Base-by-base conservation (phyloP, 345 rosid species). In the Mangifera indica region DNA sequence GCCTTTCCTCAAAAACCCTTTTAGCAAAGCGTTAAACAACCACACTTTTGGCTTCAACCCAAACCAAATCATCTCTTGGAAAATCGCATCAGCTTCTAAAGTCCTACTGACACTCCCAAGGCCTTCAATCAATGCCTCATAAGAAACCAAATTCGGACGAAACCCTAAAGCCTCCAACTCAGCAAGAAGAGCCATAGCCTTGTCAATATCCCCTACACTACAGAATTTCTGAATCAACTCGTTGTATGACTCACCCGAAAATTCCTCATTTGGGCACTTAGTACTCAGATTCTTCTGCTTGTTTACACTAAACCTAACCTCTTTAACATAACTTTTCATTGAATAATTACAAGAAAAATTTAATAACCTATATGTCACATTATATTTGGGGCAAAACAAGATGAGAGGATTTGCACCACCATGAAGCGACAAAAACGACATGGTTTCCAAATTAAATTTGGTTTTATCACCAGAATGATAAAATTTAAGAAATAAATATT, bases 21-120 rank as follows among this genome's bases (percentile, higher is more conserved):
- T 67, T 25, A 89, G 88, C 82, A 87, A 63, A 37, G 72, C 77
- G 44, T 87, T 87, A 74, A 73, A 82, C 10, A 85, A 66, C 32
- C 79, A 57, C 0, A 76, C 70, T 53, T 74, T 72, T 45, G 82
- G 86, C 56, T 73, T 77, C 74, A 78, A 24, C 11, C 84, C 88
- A 46, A 64, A 69, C 57, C 66, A 75, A 2, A 71, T 10, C 80
- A 84, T 76, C 77, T 89, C 89, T 13, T 80, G 89, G 61, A 86
- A 83, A 69, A 89, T 60, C 60, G 86, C 85, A 44, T 89, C 91
- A 3, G 90, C 90, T 78, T 89, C 94, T 53, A 80, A 79, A 25
- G 85, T 85, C 76, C 94, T 80, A 11, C 91, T 89, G 69, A 73
- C 76, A 66, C 72, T 60, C 9, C 81, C 81, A 32, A 86, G 79